Percentiles rank a stretch among this genome's conserved stretches.
Evolutionary conservation across 1,284 basidiomycete genomes (phyloP).

Genomic region (Ustilago cynodontis): DNA sequence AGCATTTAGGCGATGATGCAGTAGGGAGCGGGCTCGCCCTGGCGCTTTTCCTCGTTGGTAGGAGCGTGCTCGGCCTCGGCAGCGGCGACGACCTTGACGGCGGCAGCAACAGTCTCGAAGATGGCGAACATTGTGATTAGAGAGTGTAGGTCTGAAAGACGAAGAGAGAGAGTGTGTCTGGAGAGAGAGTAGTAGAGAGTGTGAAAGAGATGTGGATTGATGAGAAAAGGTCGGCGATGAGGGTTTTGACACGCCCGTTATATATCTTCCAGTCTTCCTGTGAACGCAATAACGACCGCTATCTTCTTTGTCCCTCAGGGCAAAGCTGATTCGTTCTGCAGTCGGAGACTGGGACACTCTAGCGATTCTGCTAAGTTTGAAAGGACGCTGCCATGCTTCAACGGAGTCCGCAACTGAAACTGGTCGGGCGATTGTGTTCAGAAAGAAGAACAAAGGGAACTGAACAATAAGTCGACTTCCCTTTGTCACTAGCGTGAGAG

Average conservation of each 20-base stretch:
- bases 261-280: background rate
- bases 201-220: conserved; percentile 13
- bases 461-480: too few species aligned
- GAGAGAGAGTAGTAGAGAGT: conserved; percentile 4
- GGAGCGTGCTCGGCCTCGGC: conserved; percentile 10
- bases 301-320: background rate
- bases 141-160: conserved; percentile 7
- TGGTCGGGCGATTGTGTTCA: too few species aligned
- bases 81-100: conserved; percentile 3
- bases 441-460: too few species aligned
- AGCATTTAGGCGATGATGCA: conserved; percentile 11
- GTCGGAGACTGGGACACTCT: too few species aligned
- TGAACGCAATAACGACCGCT: background rate
- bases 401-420: too few species aligned
- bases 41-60: background rate
- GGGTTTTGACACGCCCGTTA: conserved; percentile 1
- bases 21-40: background rate
- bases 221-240: conserved; percentile 14
- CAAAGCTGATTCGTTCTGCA: too few species aligned
- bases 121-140: conserved; percentile 10
- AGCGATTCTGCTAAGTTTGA: too few species aligned
- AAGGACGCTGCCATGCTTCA: too few species aligned
- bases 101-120: conserved; percentile 8
- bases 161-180: background rate
- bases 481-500: too few species aligned